Conservation (phyloP, 2,329 filamentous ascomycete species). For the Chaetomium sp. region DNA sequence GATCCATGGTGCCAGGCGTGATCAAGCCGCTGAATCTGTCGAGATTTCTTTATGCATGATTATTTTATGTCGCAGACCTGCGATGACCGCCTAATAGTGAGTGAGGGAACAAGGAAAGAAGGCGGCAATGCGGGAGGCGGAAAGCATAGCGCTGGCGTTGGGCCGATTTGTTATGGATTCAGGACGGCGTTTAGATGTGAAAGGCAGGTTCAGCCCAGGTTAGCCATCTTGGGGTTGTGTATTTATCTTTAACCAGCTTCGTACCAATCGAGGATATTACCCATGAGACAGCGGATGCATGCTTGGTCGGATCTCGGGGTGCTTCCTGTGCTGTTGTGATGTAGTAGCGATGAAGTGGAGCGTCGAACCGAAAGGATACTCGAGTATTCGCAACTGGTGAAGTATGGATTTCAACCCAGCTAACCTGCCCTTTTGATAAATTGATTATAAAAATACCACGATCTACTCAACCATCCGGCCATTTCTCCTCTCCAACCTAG, state of each 20-base stretch:
- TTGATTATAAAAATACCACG: no score
- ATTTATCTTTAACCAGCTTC: constrained; percentile 2
- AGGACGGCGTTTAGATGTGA: background rate
- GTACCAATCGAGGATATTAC: background rate
- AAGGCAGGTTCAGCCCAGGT: no score
- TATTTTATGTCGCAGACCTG: background rate
- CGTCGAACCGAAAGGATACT: no score
- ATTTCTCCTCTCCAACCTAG: background rate
- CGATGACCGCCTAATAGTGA: background rate
- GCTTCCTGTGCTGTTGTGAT: no score
- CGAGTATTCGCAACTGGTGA: no score
- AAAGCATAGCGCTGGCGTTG: constrained; percentile 20
- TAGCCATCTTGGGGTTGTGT: constrained; percentile 2
- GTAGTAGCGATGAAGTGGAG: no score
- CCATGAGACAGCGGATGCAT: no score
- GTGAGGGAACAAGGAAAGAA: background rate
- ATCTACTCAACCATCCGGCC: no score
- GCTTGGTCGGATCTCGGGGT: no score
- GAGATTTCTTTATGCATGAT: constrained; percentile 38
- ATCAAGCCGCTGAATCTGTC: constrained; percentile 40
- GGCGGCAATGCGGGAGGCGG: no score
- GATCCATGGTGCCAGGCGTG: constrained; percentile 19
- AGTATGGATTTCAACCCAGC: no score
- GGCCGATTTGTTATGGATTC: background rate
- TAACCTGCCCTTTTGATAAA: no score